Evolutionary conservation across 805 yeast species (phyloP), one percentile per base, ranked within the genome.

Genomic region (Dipodascus geniculatus): DNA sequence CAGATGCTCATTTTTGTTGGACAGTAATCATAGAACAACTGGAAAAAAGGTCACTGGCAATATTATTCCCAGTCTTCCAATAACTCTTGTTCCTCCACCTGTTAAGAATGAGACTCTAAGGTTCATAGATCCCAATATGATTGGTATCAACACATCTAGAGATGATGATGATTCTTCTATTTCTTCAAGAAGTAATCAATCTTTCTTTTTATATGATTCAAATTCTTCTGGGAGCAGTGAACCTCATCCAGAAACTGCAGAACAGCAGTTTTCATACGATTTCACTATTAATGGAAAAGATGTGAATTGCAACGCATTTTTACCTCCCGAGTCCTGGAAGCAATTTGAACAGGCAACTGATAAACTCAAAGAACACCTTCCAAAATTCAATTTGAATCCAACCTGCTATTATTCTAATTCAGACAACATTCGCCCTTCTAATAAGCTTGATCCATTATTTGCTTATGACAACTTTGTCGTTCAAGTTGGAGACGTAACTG

Each of bases 1-100:
- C 59, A 69, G 99, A 53, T 72, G 81, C 20, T 83, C 93, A 0
- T 90, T 88, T 64, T 66, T 91, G 24, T 65, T 91, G 6, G 75
- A 77, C 2, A 74, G 73, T 3, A 73, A 74, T 14, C 68, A 70
- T 14, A 76, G 82, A 53, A 76, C 75, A 50, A 4, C 4, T 4
- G 60, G 60, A 0, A 86, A 82, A 58, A 67, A 72, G n/a, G 71
- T 72, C 3, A 71, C 74, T 0, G 74, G 67, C 56, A 69, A 78
- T 3, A 76, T 85, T 6, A 31, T 72, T 20, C 82, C 89, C 0
- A 77, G 87, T 0, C 68, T 83, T 2, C 73, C 88, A 1, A 61
- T 85, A 2, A 90, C 95, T 0, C 74, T 75, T 53, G 77, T 81
- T 1, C 77, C 85, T 0, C 68, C 75, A 0, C 95, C 95, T 0